Conservation (phyloP, 495 filamentous ascomycete genomes). For the Aspergillus ellipticus region DNA sequence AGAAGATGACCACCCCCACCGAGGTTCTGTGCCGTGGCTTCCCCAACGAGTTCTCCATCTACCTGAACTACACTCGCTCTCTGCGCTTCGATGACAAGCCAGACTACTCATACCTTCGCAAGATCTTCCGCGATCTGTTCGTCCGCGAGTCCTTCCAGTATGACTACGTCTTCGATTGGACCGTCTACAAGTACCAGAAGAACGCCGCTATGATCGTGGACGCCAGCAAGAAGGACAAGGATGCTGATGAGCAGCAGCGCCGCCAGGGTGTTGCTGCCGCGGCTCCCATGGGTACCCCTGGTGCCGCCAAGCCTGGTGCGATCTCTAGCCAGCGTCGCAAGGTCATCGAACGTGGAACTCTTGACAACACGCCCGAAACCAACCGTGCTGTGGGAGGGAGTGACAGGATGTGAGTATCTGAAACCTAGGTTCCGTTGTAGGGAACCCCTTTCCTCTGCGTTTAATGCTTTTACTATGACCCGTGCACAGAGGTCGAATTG, state of each 20-base stretch:
- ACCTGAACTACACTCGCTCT: slow-evolving; percentile 98
- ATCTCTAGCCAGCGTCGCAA: slow-evolving; percentile 80
- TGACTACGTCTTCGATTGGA: slow-evolving; percentile 99
- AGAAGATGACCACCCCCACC: slow-evolving; percentile 99
- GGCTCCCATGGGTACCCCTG: slow-evolving; percentile 55
- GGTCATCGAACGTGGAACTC: slow-evolving; percentile 68
- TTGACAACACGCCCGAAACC: slow-evolving; percentile 79
- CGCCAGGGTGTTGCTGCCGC: slow-evolving; percentile 57
- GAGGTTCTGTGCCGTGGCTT: slow-evolving; percentile 99
- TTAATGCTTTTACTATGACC: slow-evolving; percentile 73
- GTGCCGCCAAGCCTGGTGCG: slow-evolving; percentile 64
- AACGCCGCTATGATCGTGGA: slow-evolving; percentile 89
- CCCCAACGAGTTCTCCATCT: slow-evolving; percentile 99
- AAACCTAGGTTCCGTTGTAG: slow-evolving; percentile 85
- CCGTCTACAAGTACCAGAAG: slow-evolving; percentile 99
- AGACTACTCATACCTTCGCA: slow-evolving; percentile 98
- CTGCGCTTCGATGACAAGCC: slow-evolving; percentile 99
- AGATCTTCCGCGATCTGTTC: slow-evolving; percentile 99
- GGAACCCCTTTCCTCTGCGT: slow-evolving; percentile 76
- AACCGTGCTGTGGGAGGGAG: slow-evolving; percentile 86
- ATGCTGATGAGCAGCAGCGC: slow-evolving; percentile 70
- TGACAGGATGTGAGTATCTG: slow-evolving; percentile 98
- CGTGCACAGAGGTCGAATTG: slow-evolving; percentile 67
- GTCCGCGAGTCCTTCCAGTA: slow-evolving; percentile 99
- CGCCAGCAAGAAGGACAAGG: slow-evolving; percentile 68